Percentiles rank a stretch among this genome's conserved stretches.
Evolutionary conservation across 345 rosid species (phyloP).

Genomic region (Erucastrum elatum): DNA sequence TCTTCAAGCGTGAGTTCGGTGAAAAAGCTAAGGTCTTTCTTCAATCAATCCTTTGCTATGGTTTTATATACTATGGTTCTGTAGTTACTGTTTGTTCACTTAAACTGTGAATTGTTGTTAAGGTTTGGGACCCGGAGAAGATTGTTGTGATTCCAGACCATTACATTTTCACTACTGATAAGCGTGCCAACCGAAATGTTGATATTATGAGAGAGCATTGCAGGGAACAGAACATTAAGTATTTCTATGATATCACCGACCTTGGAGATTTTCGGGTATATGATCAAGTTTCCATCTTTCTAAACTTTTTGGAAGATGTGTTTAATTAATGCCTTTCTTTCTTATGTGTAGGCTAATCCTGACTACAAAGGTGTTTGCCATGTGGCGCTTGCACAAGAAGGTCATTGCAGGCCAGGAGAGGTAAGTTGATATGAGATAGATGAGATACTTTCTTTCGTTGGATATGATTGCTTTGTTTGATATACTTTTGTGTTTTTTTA

Average conservation of each 20-base stretch:
- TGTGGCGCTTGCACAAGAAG: conserved; percentile 98
- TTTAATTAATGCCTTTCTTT: background rate
- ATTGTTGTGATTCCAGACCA: conserved; percentile 94
- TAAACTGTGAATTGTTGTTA: conserved; percentile 12
- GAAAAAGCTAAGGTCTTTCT: conserved; percentile 64
- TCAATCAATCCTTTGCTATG: too few species aligned
- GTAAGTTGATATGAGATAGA: conserved; percentile 35
- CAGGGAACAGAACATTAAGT: conserved; percentile 81
- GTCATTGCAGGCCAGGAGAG: conserved; percentile 99
- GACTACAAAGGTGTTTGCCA: conserved; percentile 98
- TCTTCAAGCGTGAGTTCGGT: conserved; percentile 92
- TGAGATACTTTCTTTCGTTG: background rate
- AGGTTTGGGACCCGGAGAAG: conserved; percentile 99
- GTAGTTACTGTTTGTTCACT: background rate
- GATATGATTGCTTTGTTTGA: background rate
- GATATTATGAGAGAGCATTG: conserved; percentile 94
- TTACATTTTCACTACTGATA: conserved; percentile 87
- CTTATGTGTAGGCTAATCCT: background rate
- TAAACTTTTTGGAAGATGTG: background rate
- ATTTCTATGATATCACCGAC: conserved; percentile 93
- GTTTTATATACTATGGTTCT: background rate
- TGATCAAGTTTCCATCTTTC: background rate
- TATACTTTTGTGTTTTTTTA: background rate
- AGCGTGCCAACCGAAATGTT: conserved; percentile 94
- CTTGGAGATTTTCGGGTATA: conserved; percentile 79